These are phyloP conservation scores for Skeletonema potamos DNA, from an alignment of 108 stramenopile species.

Conservation along the genomic window DNA sequence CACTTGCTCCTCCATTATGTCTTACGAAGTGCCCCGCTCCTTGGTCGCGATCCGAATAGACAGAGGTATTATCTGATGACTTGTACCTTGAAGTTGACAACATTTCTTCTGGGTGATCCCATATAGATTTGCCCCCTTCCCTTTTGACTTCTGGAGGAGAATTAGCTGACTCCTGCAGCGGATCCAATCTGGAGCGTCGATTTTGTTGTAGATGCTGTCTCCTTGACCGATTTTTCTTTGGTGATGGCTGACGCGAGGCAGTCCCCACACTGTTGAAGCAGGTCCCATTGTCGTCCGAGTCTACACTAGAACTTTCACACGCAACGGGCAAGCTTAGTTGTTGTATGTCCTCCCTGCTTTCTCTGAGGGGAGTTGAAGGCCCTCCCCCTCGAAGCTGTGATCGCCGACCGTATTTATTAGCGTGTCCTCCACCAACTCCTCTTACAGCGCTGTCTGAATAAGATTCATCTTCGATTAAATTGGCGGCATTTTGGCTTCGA, in stretches of 20 bases:
- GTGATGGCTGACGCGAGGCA: slow-evolving; percentile 26
- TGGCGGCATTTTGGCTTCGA: background rate
- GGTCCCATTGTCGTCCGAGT: slow-evolving; percentile 38
- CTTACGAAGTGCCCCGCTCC: slow-evolving; percentile 80
- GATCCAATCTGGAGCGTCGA: background rate
- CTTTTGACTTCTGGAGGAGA: background rate
- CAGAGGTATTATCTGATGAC: slow-evolving; percentile 44
- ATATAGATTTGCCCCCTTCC: slow-evolving; percentile 3
- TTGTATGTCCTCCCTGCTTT: slow-evolving; percentile 3
- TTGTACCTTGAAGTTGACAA: slow-evolving; percentile 8
- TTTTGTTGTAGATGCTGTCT: slow-evolving; percentile 3
- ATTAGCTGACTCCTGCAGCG: background rate
- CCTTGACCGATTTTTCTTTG: background rate
- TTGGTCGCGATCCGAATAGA: slow-evolving; percentile 76
- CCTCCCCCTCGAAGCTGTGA: background rate
- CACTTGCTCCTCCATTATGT: slow-evolving; percentile 54
- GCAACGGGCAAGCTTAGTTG: slow-evolving; percentile 6
- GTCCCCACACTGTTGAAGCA: slow-evolving; percentile 47
- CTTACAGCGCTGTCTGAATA: background rate
- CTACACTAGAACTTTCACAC: slow-evolving; percentile 21
- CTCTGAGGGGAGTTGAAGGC: background rate
- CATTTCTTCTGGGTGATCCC: slow-evolving; percentile 22
- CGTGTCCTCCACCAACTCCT: background rate
- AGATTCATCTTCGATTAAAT: background rate
- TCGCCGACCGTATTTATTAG: background rate